A percentile compares a stretch with the other conserved stretches of the same genome.
Evolutionary conservation across 2,329 filamentous ascomycete genomes (phyloP).

Genomic region (Cercospora sp.): DNA sequence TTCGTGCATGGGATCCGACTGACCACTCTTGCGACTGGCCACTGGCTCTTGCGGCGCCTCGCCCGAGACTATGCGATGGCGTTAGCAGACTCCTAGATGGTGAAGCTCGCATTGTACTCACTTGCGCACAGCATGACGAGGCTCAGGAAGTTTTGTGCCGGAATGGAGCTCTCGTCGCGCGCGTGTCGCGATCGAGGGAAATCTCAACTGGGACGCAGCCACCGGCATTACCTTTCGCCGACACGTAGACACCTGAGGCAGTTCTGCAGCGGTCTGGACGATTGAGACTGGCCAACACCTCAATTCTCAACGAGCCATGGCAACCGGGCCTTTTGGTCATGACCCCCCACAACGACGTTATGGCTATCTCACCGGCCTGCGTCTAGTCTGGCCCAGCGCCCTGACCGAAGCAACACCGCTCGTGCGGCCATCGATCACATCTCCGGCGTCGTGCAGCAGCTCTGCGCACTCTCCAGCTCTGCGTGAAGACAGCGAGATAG

Average conservation of each 20-base stretch:
- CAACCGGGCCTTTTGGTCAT: slow-evolving; percentile 11
- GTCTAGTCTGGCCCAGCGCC: background rate
- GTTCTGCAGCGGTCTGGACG: background rate
- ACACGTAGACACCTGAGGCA: background rate
- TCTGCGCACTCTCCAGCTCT: background rate
- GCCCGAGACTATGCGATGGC: slow-evolving; percentile 72
- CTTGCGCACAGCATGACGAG: slow-evolving; percentile 44
- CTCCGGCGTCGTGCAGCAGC: background rate
- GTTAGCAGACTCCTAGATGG: slow-evolving; percentile 7
- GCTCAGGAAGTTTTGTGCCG: background rate
- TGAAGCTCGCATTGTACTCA: slow-evolving; percentile 26
- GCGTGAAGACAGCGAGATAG: background rate
- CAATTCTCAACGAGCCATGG: background rate
- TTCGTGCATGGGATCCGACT: slow-evolving; percentile 36
- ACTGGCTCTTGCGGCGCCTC: slow-evolving; percentile 94
- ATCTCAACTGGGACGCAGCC: background rate
- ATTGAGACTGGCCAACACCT: background rate
- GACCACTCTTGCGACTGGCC: slow-evolving; percentile 90
- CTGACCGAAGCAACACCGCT: slow-evolving; percentile 7
- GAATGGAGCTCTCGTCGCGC: slow-evolving; percentile 1
- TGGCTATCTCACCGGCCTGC: slow-evolving; percentile 5
- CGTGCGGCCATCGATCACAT: slow-evolving; percentile 1
- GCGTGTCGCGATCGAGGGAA: background rate
- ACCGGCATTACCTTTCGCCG: background rate
- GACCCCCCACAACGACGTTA: slow-evolving; percentile 5